Base-by-base conservation (phyloP, 805 yeast genomes). In the Saturnispora sekii region DNA sequence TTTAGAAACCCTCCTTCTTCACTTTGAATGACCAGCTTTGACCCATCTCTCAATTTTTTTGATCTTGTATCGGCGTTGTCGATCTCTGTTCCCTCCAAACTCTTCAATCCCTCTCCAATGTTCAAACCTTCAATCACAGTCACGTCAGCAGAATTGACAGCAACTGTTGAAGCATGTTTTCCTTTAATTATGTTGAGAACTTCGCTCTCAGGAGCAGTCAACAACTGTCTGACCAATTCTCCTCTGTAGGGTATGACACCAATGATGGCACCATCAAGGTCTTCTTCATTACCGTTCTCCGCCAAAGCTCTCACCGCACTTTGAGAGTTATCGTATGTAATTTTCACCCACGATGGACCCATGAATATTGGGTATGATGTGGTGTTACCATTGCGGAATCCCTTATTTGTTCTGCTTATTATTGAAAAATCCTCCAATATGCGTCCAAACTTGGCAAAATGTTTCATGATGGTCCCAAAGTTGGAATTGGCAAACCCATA, bases 331-430 rank as follows among this genome's bases (percentile, higher is more conserved):
- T 79, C 82, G 61, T 77, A 93, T 3, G 97, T 89, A 44, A 90
- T 60, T 58, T 88, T 84, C n/a, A 89, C 79, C 97, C 97, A 90
- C 34, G 85, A 79, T 38, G 78, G 74, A 1, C 97, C 97, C 10
- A 89, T 74, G 62, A 77, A 84, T 8, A 90, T 81, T 3, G 96
- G 94, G 30, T 60, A 46, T 56, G 41, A 31, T 6, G 18, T 26
- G 7, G 38, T 37, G 26, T 14, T 34, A 7, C 14, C 26, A 14
- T 40, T 43, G 6, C 32, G 28, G 17, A 17, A 28, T 18, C 16
- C 28, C 18, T 35, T 16, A n/a, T 17, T 32, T 5, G 21, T 21
- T 26, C 32, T 21, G 10, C 16, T 41, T n/a, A n/a, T 30, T 6
- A 32, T 41, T 1, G 40, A n/a, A 15, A 49, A 37, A 21, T 51